A percentile compares a stretch with the other conserved stretches of the same genome.
These are phyloP conservation scores for Zychaea mexicana DNA, from an alignment of 371 early-diverging fungal species.

Conservation along the genomic window DNA sequence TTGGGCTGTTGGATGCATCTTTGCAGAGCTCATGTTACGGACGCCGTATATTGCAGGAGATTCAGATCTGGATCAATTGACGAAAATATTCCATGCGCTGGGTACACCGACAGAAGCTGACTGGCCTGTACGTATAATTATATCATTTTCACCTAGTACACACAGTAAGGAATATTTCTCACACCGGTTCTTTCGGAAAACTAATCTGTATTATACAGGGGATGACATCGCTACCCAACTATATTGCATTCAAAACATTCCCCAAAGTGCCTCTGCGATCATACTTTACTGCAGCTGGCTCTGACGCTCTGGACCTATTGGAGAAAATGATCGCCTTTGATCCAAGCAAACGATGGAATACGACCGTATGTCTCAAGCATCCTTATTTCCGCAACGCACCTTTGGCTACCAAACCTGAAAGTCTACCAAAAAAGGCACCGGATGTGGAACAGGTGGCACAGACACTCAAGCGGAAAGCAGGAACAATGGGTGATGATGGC, in stretches of 20 bases:
- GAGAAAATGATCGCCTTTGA: slow-evolving; percentile 92
- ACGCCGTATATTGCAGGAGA: slow-evolving; percentile 96
- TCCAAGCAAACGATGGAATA: slow-evolving; percentile 88
- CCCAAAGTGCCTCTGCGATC: slow-evolving; percentile 78
- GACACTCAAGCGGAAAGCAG: slow-evolving; percentile 27
- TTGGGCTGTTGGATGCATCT: slow-evolving; percentile 99
- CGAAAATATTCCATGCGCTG: slow-evolving; percentile 91
- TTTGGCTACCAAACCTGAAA: slow-evolving; percentile 81
- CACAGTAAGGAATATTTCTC: too few species aligned
- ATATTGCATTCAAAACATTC: slow-evolving; percentile 59
- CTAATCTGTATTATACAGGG: slow-evolving; percentile 45
- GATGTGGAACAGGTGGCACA: slow-evolving; percentile 29
- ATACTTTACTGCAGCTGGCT: slow-evolving; percentile 92
- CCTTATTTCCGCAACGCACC: slow-evolving; percentile 91
- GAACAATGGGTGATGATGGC: slow-evolving; percentile 12
- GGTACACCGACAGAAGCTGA: slow-evolving; percentile 97
- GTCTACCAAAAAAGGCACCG: slow-evolving; percentile 69
- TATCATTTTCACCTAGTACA: not conserved
- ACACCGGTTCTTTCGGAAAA: too few species aligned
- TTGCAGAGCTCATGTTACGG: slow-evolving; percentile 98
- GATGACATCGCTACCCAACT: slow-evolving; percentile 76
- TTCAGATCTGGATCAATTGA: slow-evolving; percentile 94
- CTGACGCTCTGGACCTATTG: slow-evolving; percentile 92
- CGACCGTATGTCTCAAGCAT: slow-evolving; percentile 81
- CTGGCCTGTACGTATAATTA: slow-evolving; percentile 81